These are phyloP conservation scores for Xylaria sp. DNA, from an alignment of 2,329 filamentous ascomycete genomes.

Conservation along the genomic window DNA sequence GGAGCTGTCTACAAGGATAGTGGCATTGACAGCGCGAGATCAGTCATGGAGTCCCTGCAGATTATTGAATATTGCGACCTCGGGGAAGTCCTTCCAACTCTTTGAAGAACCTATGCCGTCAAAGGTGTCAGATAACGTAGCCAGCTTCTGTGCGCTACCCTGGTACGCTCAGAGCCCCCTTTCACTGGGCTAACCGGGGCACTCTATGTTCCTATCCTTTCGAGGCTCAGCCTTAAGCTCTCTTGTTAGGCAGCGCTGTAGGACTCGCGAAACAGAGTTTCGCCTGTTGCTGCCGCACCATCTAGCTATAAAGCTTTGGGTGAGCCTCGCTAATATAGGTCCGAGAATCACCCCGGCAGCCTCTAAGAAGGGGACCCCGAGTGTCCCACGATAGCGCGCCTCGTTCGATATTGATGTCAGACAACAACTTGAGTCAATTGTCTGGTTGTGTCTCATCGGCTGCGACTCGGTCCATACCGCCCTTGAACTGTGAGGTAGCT, in stretches of 20 bases:
- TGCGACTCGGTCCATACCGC: background rate
- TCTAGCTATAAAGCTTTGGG: background rate
- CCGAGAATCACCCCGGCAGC: background rate
- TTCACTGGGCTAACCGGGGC: background rate
- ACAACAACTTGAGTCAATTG: background rate
- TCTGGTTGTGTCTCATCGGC: background rate
- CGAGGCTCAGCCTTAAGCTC: background rate
- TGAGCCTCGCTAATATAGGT: background rate
- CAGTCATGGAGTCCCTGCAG: constrained; percentile 18
- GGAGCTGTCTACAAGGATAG: constrained; percentile 31
- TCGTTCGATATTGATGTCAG: background rate
- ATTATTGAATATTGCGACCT: constrained; percentile 1
- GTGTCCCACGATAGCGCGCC: background rate
- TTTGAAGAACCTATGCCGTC: background rate
- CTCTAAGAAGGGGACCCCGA: background rate
- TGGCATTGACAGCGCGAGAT: constrained; percentile 26
- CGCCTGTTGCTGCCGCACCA: background rate
- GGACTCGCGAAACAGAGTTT: background rate
- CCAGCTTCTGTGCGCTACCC: background rate
- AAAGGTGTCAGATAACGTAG: constrained; percentile 2
- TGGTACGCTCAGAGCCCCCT: background rate
- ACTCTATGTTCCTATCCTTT: background rate
- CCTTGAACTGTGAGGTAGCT: background rate
- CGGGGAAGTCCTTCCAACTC: background rate
- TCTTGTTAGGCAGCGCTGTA: background rate